These are phyloP conservation scores for Xerocomus amazonicus DNA, from an alignment of 1,284 basidiomycete genomes.

Conservation along the genomic window DNA sequence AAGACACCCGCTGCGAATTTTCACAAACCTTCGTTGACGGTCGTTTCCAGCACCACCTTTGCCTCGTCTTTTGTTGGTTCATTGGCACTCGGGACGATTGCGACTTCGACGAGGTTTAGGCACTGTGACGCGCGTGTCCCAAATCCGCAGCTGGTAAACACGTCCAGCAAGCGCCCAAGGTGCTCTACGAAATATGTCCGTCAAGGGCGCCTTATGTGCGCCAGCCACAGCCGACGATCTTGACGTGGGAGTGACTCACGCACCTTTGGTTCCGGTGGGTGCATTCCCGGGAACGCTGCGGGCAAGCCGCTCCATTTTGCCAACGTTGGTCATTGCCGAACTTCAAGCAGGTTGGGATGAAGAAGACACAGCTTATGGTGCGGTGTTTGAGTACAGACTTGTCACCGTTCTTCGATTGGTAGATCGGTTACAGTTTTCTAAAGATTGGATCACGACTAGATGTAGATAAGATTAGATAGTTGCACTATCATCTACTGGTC, in stretches of 20 bases:
- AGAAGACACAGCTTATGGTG: not conserved
- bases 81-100: conserved; percentile 41
- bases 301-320: not conserved
- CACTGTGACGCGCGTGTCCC: conserved; percentile 19
- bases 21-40: conserved; percentile 45
- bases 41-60: conserved; percentile 46
- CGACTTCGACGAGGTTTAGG: conserved; percentile 42
- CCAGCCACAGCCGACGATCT: not conserved
- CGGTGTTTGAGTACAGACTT: not conserved
- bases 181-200: conserved; percentile 20
- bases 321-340: conserved; percentile 2
- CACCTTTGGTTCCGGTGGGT: conserved; percentile 38
- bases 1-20: not conserved
- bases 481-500: conserved; percentile 17
- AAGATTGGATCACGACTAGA: not conserved
- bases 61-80: conserved; percentile 45
- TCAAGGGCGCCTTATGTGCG: not conserved
- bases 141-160: conserved; percentile 11
- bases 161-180: conserved; percentile 10
- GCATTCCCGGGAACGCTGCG: conserved; percentile 42
- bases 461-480: conserved; percentile 13
- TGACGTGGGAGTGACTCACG: not conserved
- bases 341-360: too few relatives aligned
- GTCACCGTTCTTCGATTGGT: not conserved
- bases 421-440: conserved; percentile 2